Conservation (phyloP, 1,284 basidiomycete species). For the Naganishia albida region DNA sequence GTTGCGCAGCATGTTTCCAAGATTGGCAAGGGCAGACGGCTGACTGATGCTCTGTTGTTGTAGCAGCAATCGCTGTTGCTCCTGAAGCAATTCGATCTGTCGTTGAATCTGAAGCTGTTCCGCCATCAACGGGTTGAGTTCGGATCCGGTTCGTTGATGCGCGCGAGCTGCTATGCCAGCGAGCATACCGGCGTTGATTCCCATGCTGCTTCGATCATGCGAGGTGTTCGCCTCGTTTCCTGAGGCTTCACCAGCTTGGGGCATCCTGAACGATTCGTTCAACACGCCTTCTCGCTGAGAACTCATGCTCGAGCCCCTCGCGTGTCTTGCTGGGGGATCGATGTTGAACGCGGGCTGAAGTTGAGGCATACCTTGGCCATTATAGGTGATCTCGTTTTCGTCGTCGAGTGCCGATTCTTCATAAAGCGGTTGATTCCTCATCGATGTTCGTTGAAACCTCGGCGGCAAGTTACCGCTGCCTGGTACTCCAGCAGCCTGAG, state of each 20-base stretch:
- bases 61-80: slow-evolving; percentile 82
- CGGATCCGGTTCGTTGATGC: slow-evolving; percentile 61
- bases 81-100: slow-evolving; percentile 86
- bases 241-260: slow-evolving; percentile 8
- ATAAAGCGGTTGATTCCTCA: slow-evolving; percentile 42
- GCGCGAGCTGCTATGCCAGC: slow-evolving; percentile 53
- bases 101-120: slow-evolving; percentile 79
- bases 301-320: slow-evolving; percentile 11
- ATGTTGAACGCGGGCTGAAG: slow-evolving; percentile 72
- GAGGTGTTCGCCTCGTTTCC: slow-evolving; percentile 2
- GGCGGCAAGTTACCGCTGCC: slow-evolving; percentile 34
- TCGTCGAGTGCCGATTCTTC: slow-evolving; percentile 49
- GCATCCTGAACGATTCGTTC: slow-evolving; percentile 26
- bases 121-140: slow-evolving; percentile 58
- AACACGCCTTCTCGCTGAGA: slow-evolving; percentile 14
- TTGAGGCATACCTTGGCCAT: slow-evolving; percentile 74
- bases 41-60: slow-evolving; percentile 73
- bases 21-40: slow-evolving; percentile 66
- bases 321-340: slow-evolving; percentile 6
- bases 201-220: slow-evolving; percentile 23
- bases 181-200: slow-evolving; percentile 39
- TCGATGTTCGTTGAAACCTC: slow-evolving; percentile 30
- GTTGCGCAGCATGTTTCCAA: slow-evolving; percentile 34
- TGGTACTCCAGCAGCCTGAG: slow-evolving; percentile 9
- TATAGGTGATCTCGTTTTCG: slow-evolving; percentile 55